A percentile compares a stretch with the other conserved stretches of the same genome.
Conservation (phyloP, 495 filamentous ascomycete species). For the Neurospora sp. region DNA sequence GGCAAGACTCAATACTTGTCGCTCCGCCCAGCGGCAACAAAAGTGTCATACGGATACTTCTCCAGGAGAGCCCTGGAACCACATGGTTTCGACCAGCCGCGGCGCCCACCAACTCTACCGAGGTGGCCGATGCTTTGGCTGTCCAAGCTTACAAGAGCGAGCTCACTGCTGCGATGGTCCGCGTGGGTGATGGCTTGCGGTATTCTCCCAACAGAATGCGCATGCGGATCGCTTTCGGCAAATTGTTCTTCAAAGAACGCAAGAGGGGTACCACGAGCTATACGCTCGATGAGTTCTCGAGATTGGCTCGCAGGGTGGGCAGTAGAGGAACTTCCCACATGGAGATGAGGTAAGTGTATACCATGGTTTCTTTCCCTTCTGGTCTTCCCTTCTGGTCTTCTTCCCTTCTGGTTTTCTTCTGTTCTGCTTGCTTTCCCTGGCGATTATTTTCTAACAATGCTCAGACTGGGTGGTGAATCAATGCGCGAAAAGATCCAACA, state of each 20-base stretch:
- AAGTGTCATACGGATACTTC: background rate
- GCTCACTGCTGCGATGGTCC: conserved; percentile 1
- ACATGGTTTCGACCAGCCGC: conserved; percentile 3
- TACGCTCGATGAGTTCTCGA: conserved; percentile 39
- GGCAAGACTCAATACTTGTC: conserved; percentile 6
- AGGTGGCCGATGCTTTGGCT: background rate
- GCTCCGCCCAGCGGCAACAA: background rate
- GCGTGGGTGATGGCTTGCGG: background rate
- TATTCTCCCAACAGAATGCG: conserved; percentile 16
- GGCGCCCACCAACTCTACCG: background rate
- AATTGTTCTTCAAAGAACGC: conserved; percentile 39
- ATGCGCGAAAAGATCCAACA: background rate
- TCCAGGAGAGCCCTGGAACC: background rate
- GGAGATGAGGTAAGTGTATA: conserved; percentile 23
- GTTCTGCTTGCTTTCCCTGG: background rate
- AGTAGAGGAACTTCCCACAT: conserved; percentile 24
- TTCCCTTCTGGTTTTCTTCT: background rate
- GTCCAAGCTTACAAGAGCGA: conserved; percentile 5
- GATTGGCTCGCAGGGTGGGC: conserved; percentile 29
- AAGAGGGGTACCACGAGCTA: conserved; percentile 26
- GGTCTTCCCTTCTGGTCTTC: background rate
- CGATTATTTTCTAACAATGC: background rate
- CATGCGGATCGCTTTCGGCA: conserved; percentile 50
- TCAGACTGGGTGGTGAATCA: background rate
- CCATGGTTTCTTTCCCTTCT: background rate